phyloP scores from a whole-genome alignment of 805 yeast species.

The Sporopachydermia quercuum region DNA sequence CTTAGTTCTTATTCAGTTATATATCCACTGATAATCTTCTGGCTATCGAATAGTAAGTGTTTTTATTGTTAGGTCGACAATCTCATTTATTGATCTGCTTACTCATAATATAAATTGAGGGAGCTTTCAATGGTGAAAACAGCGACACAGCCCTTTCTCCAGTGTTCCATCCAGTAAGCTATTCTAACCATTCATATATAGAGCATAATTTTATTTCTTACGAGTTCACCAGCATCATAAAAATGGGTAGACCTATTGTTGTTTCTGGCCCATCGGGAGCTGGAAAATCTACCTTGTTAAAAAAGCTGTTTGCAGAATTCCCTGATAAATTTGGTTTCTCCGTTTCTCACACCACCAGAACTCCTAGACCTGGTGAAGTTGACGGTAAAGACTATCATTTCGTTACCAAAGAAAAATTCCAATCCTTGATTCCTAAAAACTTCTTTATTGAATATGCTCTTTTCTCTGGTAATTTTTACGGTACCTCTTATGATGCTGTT shows the following conservation, averaged over 20 bases:
- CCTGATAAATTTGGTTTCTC: constrained; percentile 90
- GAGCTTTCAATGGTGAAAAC: too few species aligned
- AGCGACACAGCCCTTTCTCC: too few species aligned
- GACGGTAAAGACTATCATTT: constrained; percentile 87
- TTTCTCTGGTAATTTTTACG: constrained; percentile 95
- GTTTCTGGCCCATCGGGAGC: constrained; percentile 95
- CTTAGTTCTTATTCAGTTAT: too few species aligned
- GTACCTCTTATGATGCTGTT: constrained; percentile 81
- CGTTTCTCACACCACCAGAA: constrained; percentile 83
- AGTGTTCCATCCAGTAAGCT: too few species aligned
- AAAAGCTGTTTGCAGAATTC: constrained; percentile 77
- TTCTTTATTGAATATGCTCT: constrained; percentile 96
- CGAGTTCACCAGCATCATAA: too few species aligned
- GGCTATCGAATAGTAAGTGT: too few species aligned
- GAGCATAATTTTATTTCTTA: too few species aligned
- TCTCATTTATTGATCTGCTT: too few species aligned
- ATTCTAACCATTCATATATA: too few species aligned
- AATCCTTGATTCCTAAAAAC: constrained; percentile 52
- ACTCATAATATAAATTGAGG: too few species aligned
- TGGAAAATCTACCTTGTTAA: constrained; percentile 89
- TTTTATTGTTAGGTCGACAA: too few species aligned
- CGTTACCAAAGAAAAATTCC: constrained; percentile 64
- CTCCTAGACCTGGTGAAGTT: constrained; percentile 83
- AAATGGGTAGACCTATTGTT: constrained; percentile 65
- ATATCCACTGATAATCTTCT: too few species aligned